Conservation (phyloP, 768 basidiomycete species). For the Arthromyces matolae region DNA sequence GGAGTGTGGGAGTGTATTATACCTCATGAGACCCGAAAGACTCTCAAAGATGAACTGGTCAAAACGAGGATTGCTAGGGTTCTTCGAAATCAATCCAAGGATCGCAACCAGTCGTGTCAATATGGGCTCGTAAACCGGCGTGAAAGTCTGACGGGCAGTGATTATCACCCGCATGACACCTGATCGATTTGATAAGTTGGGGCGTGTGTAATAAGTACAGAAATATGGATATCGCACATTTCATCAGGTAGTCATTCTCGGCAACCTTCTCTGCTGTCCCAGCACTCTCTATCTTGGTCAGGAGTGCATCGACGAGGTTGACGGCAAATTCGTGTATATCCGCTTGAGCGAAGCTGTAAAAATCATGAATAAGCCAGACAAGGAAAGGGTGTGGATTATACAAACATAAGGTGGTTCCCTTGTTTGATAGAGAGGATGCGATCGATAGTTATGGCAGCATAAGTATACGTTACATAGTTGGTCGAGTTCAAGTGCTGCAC, state of each 20-base stretch:
- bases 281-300: slow-evolving; percentile 76
- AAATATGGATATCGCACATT: slow-evolving; percentile 55
- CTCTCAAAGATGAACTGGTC: slow-evolving; percentile 98
- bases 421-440: slow-evolving; percentile 89
- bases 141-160: slow-evolving; percentile 78
- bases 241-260: slow-evolving; percentile 98
- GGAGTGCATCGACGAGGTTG: slow-evolving; percentile 63
- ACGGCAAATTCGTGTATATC: slow-evolving; percentile 86
- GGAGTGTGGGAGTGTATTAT: slow-evolving; percentile 4
- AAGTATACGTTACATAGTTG: slow-evolving; percentile 93
- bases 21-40: slow-evolving; percentile 91
- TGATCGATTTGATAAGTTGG: slow-evolving; percentile 31
- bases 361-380: neutral
- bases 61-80: slow-evolving; percentile 96
- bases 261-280: slow-evolving; percentile 88
- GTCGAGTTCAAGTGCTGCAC: slow-evolving; percentile 75
- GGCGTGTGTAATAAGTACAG: neutral
- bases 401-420: slow-evolving; percentile 69
- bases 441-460: slow-evolving; percentile 98
- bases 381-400: slow-evolving; percentile 5
- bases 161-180: slow-evolving; percentile 93
- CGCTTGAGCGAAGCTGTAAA: slow-evolving; percentile 72
- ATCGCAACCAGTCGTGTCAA: slow-evolving; percentile 77
- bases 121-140: slow-evolving; percentile 59
- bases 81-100: slow-evolving; percentile 85